Conservation (phyloP, 768 basidiomycete genomes). For the Hemileccinum rubropunctum region DNA sequence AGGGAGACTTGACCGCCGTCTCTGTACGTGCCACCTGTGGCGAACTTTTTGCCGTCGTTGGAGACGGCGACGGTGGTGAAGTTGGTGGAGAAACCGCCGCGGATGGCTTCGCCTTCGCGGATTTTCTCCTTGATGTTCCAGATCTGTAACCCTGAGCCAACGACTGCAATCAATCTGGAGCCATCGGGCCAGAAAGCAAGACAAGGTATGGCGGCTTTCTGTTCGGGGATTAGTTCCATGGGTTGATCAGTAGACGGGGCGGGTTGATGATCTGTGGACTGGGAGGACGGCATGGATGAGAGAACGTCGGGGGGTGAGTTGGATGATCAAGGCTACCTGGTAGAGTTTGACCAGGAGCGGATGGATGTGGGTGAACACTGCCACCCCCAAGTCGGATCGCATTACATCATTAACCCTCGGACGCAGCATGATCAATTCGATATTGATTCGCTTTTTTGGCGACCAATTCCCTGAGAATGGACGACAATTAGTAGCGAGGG, state of each 20-base stretch:
- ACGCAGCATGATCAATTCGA: neutral
- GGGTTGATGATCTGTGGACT: neutral
- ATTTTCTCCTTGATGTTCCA: conserved; percentile 23
- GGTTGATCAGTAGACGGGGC: conserved; percentile 4
- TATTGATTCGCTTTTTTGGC: neutral
- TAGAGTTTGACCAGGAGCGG: too few species aligned
- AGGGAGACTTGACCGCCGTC: conserved; percentile 23
- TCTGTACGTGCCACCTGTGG: conserved; percentile 23
- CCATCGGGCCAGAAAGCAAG: conserved; percentile 27
- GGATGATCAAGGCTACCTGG: neutral
- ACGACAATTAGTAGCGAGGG: neutral
- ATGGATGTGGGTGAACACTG: conserved; percentile 8
- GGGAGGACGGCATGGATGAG: conserved; percentile 14
- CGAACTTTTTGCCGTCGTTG: conserved; percentile 23
- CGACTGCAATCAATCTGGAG: conserved; percentile 23
- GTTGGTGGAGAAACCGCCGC: conserved; percentile 25
- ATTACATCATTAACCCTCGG: conserved; percentile 17
- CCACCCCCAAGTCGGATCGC: conserved; percentile 4
- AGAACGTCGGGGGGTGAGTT: conserved; percentile 5
- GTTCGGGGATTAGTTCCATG: conserved; percentile 18
- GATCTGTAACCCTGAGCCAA: conserved; percentile 25
- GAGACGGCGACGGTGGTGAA: conserved; percentile 25
- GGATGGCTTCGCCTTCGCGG: conserved; percentile 21
- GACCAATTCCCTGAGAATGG: neutral
- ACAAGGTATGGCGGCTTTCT: conserved; percentile 14